A percentile compares a stretch with the other conserved stretches of the same genome.
phyloP scores from a whole-genome alignment of 345 rosid genomes.

The Heritiera littoralis region DNA sequence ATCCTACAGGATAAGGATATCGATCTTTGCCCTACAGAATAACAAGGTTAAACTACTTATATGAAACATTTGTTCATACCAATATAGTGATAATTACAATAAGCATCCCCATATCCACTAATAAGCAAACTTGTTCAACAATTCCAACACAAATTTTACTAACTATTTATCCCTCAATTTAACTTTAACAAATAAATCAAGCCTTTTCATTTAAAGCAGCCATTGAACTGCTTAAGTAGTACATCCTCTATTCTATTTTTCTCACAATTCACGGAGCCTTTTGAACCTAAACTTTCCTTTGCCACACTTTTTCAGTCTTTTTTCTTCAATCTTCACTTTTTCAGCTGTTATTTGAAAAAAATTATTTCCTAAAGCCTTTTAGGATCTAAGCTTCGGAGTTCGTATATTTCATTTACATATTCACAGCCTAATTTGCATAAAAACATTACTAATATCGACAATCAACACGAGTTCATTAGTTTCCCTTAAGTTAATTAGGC shows the following conservation, averaged over 20 bases:
- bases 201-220: not conserved
- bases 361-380: no score
- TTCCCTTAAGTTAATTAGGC: not conserved
- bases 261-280: not conserved
- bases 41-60: constrained; percentile 6
- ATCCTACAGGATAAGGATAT: constrained; percentile 91
- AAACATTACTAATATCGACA: not conserved
- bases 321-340: not conserved
- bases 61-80: not conserved
- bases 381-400: not conserved
- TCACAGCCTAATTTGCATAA: not conserved
- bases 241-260: not conserved
- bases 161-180: not conserved
- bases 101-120: not conserved
- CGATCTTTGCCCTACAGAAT: constrained; percentile 79
- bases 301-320: not conserved
- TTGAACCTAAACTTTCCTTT: not conserved
- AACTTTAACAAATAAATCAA: not conserved
- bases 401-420: not conserved
- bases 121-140: not conserved
- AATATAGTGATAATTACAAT: not conserved
- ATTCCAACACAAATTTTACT: not conserved
- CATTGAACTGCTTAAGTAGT: not conserved
- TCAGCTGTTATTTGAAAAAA: not conserved
- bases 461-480: not conserved